Percentiles rank a stretch among this genome's conserved stretches.
Conservation (phyloP, 225 moss, liverwort and hornwort genomes). For the Physcomitrium patens region DNA sequence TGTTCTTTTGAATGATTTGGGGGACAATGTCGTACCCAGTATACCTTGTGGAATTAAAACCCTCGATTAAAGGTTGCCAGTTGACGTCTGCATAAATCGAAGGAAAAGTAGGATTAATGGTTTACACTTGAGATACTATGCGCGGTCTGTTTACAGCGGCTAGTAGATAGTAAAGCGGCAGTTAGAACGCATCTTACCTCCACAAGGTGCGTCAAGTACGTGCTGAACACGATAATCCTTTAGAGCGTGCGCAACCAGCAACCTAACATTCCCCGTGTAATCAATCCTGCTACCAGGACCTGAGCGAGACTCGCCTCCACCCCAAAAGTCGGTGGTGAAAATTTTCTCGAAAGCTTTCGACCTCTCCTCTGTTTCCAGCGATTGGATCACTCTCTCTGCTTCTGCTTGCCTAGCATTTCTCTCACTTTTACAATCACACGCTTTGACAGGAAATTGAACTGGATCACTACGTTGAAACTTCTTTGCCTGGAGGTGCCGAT, state of each 20-base stretch:
- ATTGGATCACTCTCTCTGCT: constrained; percentile 38
- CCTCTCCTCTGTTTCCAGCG: constrained; percentile 58
- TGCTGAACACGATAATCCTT: constrained; percentile 42
- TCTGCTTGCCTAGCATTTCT: constrained; percentile 29
- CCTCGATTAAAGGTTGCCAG: constrained; percentile 72
- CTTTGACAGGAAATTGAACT: constrained; percentile 1
- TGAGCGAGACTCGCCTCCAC: constrained; percentile 71
- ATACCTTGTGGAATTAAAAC: constrained; percentile 63
- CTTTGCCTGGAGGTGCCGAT: background rate
- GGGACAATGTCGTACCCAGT: constrained; percentile 67
- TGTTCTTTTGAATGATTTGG: constrained; percentile 52
- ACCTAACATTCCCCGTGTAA: constrained; percentile 64
- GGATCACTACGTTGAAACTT: background rate
- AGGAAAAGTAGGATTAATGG: too few species aligned
- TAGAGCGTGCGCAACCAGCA: constrained; percentile 47
- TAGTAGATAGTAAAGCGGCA: background rate
- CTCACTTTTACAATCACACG: constrained; percentile 17
- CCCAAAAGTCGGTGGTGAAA: constrained; percentile 65
- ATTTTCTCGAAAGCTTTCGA: constrained; percentile 61
- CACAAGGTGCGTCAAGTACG: constrained; percentile 57
- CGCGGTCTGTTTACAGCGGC: too few species aligned
- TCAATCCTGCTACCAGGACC: constrained; percentile 70
- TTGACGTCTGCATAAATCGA: constrained; percentile 52
- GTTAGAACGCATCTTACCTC: constrained; percentile 32
- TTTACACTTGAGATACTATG: too few species aligned